Percentiles rank a stretch among this genome's conserved stretches.
phyloP scores from a whole-genome alignment of 345 rosid species.

The Rhodamnia rubescens region DNA sequence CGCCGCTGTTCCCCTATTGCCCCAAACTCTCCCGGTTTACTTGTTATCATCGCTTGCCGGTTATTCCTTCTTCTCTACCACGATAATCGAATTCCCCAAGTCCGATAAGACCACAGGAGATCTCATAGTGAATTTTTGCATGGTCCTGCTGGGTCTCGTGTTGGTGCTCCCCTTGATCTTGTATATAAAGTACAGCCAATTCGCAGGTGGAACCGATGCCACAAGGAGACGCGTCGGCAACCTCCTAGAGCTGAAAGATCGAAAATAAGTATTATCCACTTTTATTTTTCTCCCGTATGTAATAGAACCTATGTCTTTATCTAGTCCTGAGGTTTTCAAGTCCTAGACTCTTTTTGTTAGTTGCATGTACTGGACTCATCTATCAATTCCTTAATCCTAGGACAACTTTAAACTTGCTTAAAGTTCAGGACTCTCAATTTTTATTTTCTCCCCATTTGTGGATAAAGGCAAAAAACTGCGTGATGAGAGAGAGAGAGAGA shows the following conservation, averaged over 20 bases:
- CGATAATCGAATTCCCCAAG: no score
- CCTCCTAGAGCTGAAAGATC: background rate
- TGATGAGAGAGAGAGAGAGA: background rate
- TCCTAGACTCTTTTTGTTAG: background rate
- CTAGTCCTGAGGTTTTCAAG: background rate
- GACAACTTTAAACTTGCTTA: background rate
- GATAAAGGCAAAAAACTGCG: background rate
- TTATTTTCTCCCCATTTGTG: background rate
- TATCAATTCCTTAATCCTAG: rapidly evolving
- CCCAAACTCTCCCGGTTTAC: no score
- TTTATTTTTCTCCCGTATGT: background rate
- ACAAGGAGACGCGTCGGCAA: background rate
- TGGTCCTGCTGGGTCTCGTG: background rate
- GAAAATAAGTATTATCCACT: background rate
- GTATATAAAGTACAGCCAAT: background rate
- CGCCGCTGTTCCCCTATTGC: no score
- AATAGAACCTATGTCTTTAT: background rate
- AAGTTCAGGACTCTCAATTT: background rate
- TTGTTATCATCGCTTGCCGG: no score
- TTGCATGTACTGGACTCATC: background rate
- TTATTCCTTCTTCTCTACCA: no score
- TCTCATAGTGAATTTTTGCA: no score
- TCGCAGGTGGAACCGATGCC: background rate
- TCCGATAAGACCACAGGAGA: background rate
- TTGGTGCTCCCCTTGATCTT: background rate